A percentile compares a stretch with the other conserved stretches of the same genome.
Evolutionary conservation across 2,329 filamentous ascomycete genomes (phyloP).

Genomic region (Lecanosticta acicola): DNA sequence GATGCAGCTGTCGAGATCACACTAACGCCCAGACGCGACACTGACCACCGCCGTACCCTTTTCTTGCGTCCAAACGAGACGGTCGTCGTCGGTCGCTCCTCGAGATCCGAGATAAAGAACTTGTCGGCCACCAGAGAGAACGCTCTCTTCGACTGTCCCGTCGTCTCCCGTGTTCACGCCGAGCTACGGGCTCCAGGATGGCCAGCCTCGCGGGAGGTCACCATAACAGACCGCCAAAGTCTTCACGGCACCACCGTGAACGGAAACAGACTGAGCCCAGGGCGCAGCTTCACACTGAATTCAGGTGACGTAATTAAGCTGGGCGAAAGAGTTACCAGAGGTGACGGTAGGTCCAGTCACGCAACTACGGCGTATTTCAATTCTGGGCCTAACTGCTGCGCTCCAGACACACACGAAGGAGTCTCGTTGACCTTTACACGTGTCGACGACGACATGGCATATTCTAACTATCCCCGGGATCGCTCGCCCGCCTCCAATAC

Average conservation of each 20-base stretch:
- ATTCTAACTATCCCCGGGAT: conserved; percentile 4
- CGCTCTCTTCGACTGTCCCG: conserved; percentile 34
- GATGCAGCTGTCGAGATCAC: conserved; percentile 19
- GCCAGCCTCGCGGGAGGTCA: conserved; percentile 16
- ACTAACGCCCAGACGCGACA: conserved; percentile 13
- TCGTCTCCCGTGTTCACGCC: conserved; percentile 34
- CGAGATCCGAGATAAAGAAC: conserved; percentile 35
- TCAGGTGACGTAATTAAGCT: conserved; percentile 30
- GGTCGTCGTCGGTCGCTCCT: conserved; percentile 41
- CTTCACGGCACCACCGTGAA: conserved; percentile 36
- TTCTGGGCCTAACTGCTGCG: conserved; percentile 1
- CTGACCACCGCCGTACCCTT: conserved; percentile 19
- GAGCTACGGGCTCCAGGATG: conserved; percentile 19
- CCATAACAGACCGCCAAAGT: conserved; percentile 28
- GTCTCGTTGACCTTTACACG: conserved; percentile 21
- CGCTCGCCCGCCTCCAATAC: conserved; percentile 6
- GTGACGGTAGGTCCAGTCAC: conserved; percentile 20
- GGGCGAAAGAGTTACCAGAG: conserved; percentile 26
- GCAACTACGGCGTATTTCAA: conserved; percentile 1
- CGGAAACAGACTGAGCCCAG: conserved; percentile 20
- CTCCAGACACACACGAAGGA: conserved; percentile 26
- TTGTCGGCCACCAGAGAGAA: conserved; percentile 24
- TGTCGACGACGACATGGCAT: too few relatives aligned
- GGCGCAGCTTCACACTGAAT: conserved; percentile 16
- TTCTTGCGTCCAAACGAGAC: conserved; percentile 14